A percentile compares a stretch with the other conserved stretches of the same genome.
Conservation (phyloP, 2,329 filamentous ascomycete species). For the Hypoxylon rubiginosum region DNA sequence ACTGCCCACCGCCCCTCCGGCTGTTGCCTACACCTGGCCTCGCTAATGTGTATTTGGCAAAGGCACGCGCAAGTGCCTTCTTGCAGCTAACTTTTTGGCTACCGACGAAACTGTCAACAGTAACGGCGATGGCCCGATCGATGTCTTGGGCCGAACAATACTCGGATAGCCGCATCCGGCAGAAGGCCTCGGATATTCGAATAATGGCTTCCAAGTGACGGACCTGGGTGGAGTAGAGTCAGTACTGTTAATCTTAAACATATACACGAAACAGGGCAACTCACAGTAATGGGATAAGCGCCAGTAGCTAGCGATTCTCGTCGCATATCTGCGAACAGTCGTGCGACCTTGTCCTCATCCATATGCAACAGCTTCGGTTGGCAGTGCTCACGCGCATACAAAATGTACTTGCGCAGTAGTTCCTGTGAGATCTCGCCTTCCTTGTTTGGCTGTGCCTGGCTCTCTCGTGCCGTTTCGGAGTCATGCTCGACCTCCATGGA, state of each 20-base stretch:
- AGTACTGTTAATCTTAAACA: constrained; percentile 32
- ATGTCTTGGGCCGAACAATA: constrained; percentile 93
- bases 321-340: constrained; percentile 96
- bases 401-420: constrained; percentile 93
- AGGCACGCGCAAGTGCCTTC: constrained; percentile 92
- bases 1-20: constrained; percentile 41
- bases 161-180: constrained; percentile 97
- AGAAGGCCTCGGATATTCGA: constrained; percentile 93
- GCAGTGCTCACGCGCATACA: constrained; percentile 92
- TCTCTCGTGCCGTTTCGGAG: constrained; percentile 55
- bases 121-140: constrained; percentile 96
- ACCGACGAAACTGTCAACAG: constrained; percentile 94
- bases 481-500: constrained; percentile 75
- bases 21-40: constrained; percentile 57
- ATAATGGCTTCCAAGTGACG: constrained; percentile 98
- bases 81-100: constrained; percentile 98
- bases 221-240: constrained; percentile 68
- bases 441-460: constrained; percentile 51
- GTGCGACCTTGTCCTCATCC: constrained; percentile 95
- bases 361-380: constrained; percentile 96
- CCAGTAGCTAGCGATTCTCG: constrained; percentile 92
- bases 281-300: constrained; percentile 96
- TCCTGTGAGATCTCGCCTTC: constrained; percentile 89
- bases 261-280: constrained; percentile 53
- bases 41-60: constrained; percentile 88